Conservation (phyloP, 352 stramenopile genomes). For the Phytophthora sp. region DNA sequence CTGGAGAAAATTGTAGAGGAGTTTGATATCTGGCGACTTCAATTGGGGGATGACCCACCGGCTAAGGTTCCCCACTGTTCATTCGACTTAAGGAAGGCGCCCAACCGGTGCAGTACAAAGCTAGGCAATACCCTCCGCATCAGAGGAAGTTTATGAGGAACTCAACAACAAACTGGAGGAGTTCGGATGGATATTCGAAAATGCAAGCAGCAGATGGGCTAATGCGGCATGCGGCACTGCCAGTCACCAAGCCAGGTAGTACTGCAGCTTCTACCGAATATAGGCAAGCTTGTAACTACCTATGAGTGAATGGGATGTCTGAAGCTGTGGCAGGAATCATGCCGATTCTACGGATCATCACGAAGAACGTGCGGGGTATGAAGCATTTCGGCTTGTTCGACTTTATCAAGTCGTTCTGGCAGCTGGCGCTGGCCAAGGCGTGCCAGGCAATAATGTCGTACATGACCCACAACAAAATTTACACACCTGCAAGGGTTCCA, state of each 20-base stretch:
- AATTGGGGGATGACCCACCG: not conserved
- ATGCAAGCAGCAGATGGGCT: not conserved
- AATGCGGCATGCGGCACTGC: too few relatives aligned
- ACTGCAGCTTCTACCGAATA: not conserved
- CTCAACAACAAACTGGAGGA: not conserved
- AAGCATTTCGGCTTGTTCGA: slow-evolving; percentile 9
- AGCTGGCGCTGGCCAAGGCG: not conserved
- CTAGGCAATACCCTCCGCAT: too few relatives aligned
- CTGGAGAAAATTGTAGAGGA: not conserved
- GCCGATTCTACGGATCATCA: not conserved
- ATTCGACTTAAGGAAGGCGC: not conserved
- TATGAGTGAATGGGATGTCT: not conserved
- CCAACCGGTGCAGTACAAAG: not conserved
- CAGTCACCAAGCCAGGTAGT: too few relatives aligned
- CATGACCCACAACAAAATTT: not conserved
- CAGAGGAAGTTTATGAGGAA: slow-evolving; percentile 1
- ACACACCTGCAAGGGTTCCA: not conserved
- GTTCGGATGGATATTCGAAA: not conserved
- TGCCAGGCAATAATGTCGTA: not conserved
- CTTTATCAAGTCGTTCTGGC: slow-evolving; percentile 3
- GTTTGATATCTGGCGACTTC: slow-evolving; percentile 3
- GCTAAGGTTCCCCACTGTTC: slow-evolving; percentile 3
- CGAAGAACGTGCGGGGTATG: not conserved
- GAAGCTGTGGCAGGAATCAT: not conserved
- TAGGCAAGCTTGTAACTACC: not conserved